These are phyloP conservation scores for Vigna angularis DNA, from an alignment of 306 rosid genomes.

Conservation along the genomic window DNA sequence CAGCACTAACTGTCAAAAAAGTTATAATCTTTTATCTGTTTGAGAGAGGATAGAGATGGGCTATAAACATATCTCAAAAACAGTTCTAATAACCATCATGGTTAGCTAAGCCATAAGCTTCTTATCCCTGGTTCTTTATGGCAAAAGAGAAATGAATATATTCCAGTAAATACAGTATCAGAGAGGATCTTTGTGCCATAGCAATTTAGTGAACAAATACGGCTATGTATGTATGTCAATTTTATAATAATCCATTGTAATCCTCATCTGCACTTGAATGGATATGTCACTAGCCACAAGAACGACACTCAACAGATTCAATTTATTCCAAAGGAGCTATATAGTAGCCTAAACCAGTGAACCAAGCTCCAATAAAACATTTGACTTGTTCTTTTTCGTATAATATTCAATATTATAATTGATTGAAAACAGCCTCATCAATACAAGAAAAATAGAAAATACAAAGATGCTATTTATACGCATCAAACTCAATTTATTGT, in stretches of 20 bases:
- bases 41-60: conserved; percentile 28
- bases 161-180: conserved; percentile 36
- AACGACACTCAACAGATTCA: not conserved
- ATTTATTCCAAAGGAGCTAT: not conserved
- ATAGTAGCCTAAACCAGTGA: conserved; percentile 11
- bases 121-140: conserved; percentile 33
- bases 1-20: conserved; percentile 29
- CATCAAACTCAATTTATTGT: not conserved
- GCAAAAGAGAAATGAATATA: conserved; percentile 20
- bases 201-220: not conserved
- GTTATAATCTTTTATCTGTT: conserved; percentile 16
- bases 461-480: too few relatives aligned
- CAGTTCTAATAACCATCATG: conserved; percentile 27
- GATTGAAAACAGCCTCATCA: conserved; percentile 7
- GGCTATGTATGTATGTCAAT: not conserved
- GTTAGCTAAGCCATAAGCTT: conserved; percentile 32
- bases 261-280: conserved; percentile 19
- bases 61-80: conserved; percentile 30
- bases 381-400: not conserved
- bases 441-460: not conserved
- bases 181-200: not conserved
- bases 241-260: not conserved
- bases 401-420: conserved; percentile 7
- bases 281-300: conserved; percentile 7
- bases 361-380: conserved; percentile 20